Base-by-base conservation (phyloP, 371 early-diverging fungal species). In the Haplosporangium sp. region DNA sequence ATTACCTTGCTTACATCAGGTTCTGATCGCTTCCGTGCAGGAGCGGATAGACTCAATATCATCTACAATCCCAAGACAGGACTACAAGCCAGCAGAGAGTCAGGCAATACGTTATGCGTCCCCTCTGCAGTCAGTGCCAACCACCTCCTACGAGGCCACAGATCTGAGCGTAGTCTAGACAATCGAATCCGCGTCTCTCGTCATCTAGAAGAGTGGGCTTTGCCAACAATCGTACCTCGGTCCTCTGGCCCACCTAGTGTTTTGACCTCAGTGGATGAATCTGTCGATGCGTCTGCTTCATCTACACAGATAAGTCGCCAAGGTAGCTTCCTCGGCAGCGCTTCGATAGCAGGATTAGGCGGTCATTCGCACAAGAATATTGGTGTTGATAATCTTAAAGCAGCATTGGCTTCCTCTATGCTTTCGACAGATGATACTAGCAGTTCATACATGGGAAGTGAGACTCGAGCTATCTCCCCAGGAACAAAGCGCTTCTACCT, bases 1-100 rank as follows among this genome's bases (percentile, higher is more conserved):
- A 61, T 75, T 1, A 81, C 82, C 5, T 50, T 81, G 10, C 62
- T 81, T 38, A 81, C 82, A 13, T 74, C 82, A 0, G 71, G 61
- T n/a, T 81, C 82, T 42, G 82, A 75, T 50, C 75, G 82, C n/a
- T 81, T 81, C 75, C 72, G 82, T 7, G 65, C 82, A 0, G 82
- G 74, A 13, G 82, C 72, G 2, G 82, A 81, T 10, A 69, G 75
- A 4, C 68, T 81, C 60, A 57, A 65, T 1, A 40, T 72, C 17
- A 40, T 52, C 13, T 81, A 57, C 34, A 71, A 53, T 48, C 75
- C 82, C 44, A 62, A 67, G 50, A 47, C 67, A 37, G 66, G 11
- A 17, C 55, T 63, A 20, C 65, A 72, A 20, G 47, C 50, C 42
- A 65, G 44, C 45, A 58, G 42, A 19, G 69, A 77, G 9, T 20